Evolutionary conservation across 345 rosid species (phyloP).

Genomic region (Boechera divaricarpa): DNA sequence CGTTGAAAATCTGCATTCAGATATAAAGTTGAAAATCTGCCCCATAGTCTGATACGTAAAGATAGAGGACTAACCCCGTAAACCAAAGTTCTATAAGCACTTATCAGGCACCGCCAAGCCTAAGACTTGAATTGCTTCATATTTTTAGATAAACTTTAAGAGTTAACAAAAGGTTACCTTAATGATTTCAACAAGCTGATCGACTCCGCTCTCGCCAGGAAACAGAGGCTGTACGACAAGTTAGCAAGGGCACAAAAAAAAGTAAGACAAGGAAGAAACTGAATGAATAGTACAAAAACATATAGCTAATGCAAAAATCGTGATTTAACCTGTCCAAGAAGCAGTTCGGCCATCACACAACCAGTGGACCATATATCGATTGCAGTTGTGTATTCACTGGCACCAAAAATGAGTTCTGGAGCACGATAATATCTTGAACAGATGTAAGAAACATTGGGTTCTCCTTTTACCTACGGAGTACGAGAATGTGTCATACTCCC

Average conservation of each 20-base stretch:
- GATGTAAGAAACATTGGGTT: slow-evolving; percentile 89
- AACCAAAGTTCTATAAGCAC: slow-evolving; percentile 14
- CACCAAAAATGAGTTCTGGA: slow-evolving; percentile 94
- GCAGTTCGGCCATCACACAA: slow-evolving; percentile 94
- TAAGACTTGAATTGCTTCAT: not conserved
- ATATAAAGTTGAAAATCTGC: slow-evolving; percentile 24
- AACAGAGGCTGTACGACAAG: slow-evolving; percentile 70
- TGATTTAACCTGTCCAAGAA: slow-evolving; percentile 76
- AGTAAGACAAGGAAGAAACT: slow-evolving; percentile 25
- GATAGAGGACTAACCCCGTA: slow-evolving; percentile 17
- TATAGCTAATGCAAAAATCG: slow-evolving; percentile 2
- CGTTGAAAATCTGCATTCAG: slow-evolving; percentile 23
- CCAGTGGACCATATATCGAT: slow-evolving; percentile 96
- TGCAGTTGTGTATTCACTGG: slow-evolving; percentile 91
- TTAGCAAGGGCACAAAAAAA: slow-evolving; percentile 11
- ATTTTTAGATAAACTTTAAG: not conserved
- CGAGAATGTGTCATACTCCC: slow-evolving; percentile 30
- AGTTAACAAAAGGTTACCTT: slow-evolving; percentile 56
- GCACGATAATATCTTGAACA: slow-evolving; percentile 95
- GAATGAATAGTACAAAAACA: slow-evolving; percentile 2
- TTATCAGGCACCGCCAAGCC: slow-evolving; percentile 13
- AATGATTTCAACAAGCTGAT: slow-evolving; percentile 93
- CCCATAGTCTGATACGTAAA: slow-evolving; percentile 1
- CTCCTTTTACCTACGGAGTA: slow-evolving; percentile 76
- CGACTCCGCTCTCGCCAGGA: slow-evolving; percentile 97